Base-by-base conservation (phyloP, 495 filamentous ascomycete genomes). In the Achaetomiella virescens region DNA sequence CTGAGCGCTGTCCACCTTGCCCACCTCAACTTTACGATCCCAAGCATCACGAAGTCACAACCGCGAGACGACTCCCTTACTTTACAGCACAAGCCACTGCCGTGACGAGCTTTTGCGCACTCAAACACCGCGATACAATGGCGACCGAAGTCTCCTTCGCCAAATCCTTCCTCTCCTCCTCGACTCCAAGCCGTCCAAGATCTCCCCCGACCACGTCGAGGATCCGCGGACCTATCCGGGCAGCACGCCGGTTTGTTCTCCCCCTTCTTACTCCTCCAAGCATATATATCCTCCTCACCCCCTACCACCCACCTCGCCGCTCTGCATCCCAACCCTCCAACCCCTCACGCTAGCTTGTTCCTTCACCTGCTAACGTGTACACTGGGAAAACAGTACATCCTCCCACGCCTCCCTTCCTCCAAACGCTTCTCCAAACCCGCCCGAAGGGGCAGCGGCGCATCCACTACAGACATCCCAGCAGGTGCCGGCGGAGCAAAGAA, bases 131-230 rank as follows among this genome's bases (percentile, higher is more conserved):
- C 20, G 10, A 29, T 6, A 5, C 11, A 21, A 68, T 62, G 57
- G 55, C 60, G 20, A 64, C 89, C n/a, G 91, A 97, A 78, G 63
- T 91, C 44, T 69, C 80, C 48, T 98, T 95, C 69, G 82, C 89
- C 56, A 91, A 88, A 70, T 75, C 82, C 45, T 96, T 92, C 74
- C 85, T 98, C 60, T 75, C 18, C 76, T 80, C 18, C 81, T 97
- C 47, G 89, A 92, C 74, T 77, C 82, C 33, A 82, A 84, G 54
- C 86, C 88, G 9, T 68, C 84, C 62, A 92, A 90, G 72, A 79
- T 96, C 47, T 79, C 83, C 11, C 72, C 86, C 57, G 90, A 96
- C 71, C 84, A 96, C 82, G 83, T 92, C 73, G 84, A 88, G 68
- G 88, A 96, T 65, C 81, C 88, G 31, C 84, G 83, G 62, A 82